These are phyloP conservation scores for Priceomyces carsonii DNA, from an alignment of 805 yeast genomes.

Conservation along the genomic window DNA sequence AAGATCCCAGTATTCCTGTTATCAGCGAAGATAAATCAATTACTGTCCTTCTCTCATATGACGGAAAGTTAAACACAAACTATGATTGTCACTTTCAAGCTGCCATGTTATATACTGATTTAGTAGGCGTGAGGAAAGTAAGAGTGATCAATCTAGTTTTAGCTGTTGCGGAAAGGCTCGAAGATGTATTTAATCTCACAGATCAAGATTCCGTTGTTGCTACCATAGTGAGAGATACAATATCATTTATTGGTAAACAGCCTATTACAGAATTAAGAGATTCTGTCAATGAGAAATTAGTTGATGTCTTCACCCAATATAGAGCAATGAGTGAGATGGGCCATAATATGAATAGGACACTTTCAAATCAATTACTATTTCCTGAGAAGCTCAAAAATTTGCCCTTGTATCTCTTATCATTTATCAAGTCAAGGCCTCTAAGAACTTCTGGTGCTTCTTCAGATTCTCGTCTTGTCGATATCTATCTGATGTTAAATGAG, in stretches of 20 bases:
- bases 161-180: conserved; percentile 72
- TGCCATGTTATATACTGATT: conserved; percentile 81
- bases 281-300: conserved; percentile 39
- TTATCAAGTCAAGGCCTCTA: conserved; percentile 68
- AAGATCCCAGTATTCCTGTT: conserved; percentile 74
- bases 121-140: conserved; percentile 75
- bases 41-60: conserved; percentile 73
- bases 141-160: conserved; percentile 84
- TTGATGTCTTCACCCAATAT: conserved; percentile 51
- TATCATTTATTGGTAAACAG: conserved; percentile 42
- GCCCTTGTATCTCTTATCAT: conserved; percentile 64
- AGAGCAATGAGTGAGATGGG: conserved; percentile 46
- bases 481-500: conserved; percentile 50
- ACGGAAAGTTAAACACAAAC: conserved; percentile 67
- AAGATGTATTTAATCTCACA: conserved; percentile 74
- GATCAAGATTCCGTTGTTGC: conserved; percentile 58
- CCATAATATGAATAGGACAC: conserved; percentile 34
- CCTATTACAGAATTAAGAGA: conserved; percentile 38
- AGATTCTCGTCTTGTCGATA: conserved; percentile 64
- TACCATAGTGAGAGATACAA: conserved; percentile 40
- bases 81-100: conserved; percentile 89
- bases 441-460: conserved; percentile 50
- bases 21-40: conserved; percentile 63
- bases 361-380: conserved; percentile 65
- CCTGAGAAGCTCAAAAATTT: conserved; percentile 80